Percentiles rank a stretch among this genome's conserved stretches.
phyloP scores from a whole-genome alignment of 1,284 basidiomycete genomes.

The Ustilago nuda region DNA sequence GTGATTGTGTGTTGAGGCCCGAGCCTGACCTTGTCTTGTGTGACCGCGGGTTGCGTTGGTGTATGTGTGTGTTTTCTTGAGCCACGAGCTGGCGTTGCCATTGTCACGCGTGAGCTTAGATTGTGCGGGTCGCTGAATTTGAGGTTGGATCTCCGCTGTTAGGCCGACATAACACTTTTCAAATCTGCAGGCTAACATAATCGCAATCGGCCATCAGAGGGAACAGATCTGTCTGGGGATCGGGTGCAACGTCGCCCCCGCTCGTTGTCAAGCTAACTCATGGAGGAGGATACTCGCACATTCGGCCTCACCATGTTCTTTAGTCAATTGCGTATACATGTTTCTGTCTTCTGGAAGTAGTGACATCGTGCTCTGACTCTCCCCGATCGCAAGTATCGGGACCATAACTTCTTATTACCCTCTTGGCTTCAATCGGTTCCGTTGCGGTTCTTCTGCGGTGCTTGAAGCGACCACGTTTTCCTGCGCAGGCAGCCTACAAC shows the following conservation, averaged over 20 bases:
- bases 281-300: too few species aligned
- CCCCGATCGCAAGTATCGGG: too few species aligned
- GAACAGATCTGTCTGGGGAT: too few species aligned
- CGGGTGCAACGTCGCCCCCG: too few species aligned
- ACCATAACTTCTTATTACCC: neutral
- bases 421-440: neutral
- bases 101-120: neutral
- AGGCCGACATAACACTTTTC: neutral
- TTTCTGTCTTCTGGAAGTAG: too few species aligned
- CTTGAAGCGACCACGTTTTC: neutral
- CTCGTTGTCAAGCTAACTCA: too few species aligned
- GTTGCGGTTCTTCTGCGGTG: neutral
- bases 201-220: too few species aligned
- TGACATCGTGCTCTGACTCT: too few species aligned
- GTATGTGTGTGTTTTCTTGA: neutral
- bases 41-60: neutral
- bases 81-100: slow-evolving; percentile 1
- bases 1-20: neutral
- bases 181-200: neutral
- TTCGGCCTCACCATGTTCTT: too few species aligned
- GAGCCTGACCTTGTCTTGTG: neutral
- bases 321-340: too few species aligned
- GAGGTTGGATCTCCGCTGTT: neutral
- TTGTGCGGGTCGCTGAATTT: neutral
- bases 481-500: neutral